Evolutionary conservation across 2,329 filamentous ascomycete species (phyloP).

Genomic region (Tolypocladium amazonense): DNA sequence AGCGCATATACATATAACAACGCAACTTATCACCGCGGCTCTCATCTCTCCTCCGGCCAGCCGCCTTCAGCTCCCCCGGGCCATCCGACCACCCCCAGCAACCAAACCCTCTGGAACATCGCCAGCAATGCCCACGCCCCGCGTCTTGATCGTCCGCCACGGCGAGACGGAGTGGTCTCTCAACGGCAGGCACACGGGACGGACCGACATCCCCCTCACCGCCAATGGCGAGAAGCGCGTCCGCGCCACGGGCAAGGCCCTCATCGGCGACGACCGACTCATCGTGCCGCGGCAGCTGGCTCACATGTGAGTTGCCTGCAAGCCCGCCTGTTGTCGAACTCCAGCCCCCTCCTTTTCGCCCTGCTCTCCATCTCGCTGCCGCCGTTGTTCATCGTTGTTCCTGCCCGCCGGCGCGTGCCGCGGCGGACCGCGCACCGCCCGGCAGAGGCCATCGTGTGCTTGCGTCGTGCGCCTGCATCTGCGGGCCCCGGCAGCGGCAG

Average conservation of each 20-base stretch:
- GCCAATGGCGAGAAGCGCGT: conserved; percentile 69
- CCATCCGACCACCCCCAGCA: background rate
- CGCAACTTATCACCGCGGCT: background rate
- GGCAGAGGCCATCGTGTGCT: background rate
- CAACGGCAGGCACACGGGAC: conserved; percentile 73
- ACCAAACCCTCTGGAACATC: background rate
- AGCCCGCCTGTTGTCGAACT: background rate
- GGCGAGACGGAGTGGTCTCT: conserved; percentile 96
- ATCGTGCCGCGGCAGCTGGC: conserved; percentile 74
- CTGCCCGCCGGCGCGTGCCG: background rate
- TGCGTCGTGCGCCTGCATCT: background rate
- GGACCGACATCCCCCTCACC: conserved; percentile 79
- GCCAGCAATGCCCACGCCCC: conserved; percentile 38
- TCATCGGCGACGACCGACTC: conserved; percentile 74
- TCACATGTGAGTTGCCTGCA: conserved; percentile 55
- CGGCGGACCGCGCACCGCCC: background rate
- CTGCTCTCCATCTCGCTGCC: background rate
- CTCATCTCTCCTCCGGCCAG: background rate
- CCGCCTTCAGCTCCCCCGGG: background rate
- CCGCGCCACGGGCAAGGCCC: conserved; percentile 65
- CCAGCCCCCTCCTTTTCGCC: background rate
- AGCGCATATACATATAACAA: background rate
- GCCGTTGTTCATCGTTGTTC: too few species aligned
- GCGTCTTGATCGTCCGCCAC: conserved; percentile 76
- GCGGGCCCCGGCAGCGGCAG: background rate